Conservation (phyloP, 2,329 filamentous ascomycete species). For the Paracoccidioides brasiliensis region DNA sequence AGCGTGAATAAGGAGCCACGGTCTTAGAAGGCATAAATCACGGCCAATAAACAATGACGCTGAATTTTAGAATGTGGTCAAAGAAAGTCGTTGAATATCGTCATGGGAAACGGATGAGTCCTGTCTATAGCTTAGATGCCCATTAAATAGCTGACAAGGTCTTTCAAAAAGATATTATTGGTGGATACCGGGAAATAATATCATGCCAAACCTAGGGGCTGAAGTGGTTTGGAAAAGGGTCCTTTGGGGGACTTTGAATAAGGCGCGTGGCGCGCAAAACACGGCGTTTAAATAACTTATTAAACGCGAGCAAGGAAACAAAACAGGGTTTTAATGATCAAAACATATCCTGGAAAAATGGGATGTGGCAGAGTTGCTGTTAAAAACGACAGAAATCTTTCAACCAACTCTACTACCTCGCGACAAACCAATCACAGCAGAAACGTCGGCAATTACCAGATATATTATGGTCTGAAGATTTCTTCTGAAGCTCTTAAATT, state of each 20-base stretch:
- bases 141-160: background rate
- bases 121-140: background rate
- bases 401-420: background rate
- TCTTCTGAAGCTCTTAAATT: no score
- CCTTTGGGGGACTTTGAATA: background rate
- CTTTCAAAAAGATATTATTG: background rate
- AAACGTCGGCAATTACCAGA: no score
- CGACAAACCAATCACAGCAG: no score
- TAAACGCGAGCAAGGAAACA: background rate
- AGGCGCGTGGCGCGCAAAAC: background rate
- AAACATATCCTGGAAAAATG: background rate
- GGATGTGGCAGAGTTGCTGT: background rate
- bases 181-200: background rate
- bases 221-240: background rate
- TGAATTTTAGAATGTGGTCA: background rate
- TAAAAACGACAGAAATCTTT: background rate
- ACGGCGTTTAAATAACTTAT: background rate
- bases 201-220: background rate
- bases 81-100: background rate
- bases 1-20: background rate
- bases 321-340: background rate
- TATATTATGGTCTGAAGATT: no score
- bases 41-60: background rate
- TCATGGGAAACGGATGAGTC: background rate
- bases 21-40: background rate